Evolutionary conservation across 75 land plant species (phyloP).

Genomic region (Picea glauca): DNA sequence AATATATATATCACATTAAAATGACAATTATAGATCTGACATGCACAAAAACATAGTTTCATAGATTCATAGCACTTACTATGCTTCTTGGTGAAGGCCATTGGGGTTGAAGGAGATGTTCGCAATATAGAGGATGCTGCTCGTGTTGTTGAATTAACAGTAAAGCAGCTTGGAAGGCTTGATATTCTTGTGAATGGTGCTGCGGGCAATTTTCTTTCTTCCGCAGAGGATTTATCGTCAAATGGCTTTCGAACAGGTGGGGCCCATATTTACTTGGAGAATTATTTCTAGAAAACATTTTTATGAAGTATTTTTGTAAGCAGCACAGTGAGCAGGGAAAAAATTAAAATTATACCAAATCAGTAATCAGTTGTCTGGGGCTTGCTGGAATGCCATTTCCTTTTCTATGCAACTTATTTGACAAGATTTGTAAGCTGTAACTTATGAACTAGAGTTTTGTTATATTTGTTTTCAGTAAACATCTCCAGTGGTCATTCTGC

Average conservation of each 20-base stretch:
- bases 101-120: slow-evolving; percentile 91
- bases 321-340: not conserved
- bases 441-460: not conserved
- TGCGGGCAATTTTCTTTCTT: slow-evolving; percentile 95
- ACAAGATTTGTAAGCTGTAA: not conserved
- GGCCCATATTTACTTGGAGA: not conserved
- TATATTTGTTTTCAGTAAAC: not conserved
- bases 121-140: slow-evolving; percentile 89
- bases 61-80: too few relatives aligned
- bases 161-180: slow-evolving; percentile 79
- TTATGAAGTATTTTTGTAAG: not conserved
- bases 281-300: not conserved
- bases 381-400: not conserved
- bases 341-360: not conserved
- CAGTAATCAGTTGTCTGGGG: not conserved
- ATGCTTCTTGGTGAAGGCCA: slow-evolving; percentile 46
- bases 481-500: not conserved
- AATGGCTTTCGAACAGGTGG: slow-evolving; percentile 95
- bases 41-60: not conserved
- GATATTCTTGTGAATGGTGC: slow-evolving; percentile 99
- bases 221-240: slow-evolving; percentile 97
- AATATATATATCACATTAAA: not conserved
- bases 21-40: not conserved
- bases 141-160: slow-evolving; percentile 67
- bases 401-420: not conserved